A percentile compares a stretch with the other conserved stretches of the same genome.
Conservation (phyloP, 371 early-diverging fungal genomes). For the Rhizopus microsporus region DNA sequence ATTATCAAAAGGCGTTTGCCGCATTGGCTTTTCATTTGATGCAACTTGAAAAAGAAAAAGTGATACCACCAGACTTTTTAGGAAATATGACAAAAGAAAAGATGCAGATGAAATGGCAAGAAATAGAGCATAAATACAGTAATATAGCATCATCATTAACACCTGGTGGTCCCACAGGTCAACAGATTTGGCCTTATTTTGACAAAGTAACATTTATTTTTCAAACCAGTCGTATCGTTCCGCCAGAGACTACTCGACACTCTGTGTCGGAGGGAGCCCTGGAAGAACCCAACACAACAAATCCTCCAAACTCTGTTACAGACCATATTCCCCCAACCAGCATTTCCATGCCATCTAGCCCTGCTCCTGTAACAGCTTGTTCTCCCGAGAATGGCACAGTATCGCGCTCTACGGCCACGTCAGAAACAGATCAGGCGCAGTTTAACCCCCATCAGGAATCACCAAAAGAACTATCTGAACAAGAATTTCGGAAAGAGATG, state of each 20-base stretch:
- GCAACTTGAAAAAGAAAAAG: constrained; percentile 1
- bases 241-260: neutral
- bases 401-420: neutral
- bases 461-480: neutral
- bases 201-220: neutral
- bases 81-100: neutral
- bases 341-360: too few species aligned
- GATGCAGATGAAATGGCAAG: constrained; percentile 1
- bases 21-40: neutral
- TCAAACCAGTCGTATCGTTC: neutral
- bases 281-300: neutral
- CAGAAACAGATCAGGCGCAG: neutral
- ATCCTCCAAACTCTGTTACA: neutral
- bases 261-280: neutral
- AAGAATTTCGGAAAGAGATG: neutral
- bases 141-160: neutral
- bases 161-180: neutral
- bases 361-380: too few species aligned
- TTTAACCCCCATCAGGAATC: neutral
- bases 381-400: neutral
- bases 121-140: neutral
- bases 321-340: too few species aligned
- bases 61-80: neutral
- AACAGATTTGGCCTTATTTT: neutral
- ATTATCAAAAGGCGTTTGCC: constrained; percentile 2